Conservation (phyloP, 1,139 yeast genomes). For the Saccharomyces pastorianus region DNA sequence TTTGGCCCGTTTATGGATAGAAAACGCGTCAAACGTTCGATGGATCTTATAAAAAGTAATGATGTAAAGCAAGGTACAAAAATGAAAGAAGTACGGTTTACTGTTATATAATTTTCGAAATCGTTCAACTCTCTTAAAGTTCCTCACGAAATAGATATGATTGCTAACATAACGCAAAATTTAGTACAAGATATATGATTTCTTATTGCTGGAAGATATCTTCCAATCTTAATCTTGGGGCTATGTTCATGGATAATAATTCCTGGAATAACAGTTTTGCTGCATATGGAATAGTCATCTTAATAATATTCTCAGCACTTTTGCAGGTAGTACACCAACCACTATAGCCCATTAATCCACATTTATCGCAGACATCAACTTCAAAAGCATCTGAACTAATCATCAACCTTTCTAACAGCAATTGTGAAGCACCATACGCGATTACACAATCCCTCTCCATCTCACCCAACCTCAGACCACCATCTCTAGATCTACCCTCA, state of each 20-base stretch:
- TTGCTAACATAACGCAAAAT: background rate
- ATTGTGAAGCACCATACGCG: constrained; percentile 97
- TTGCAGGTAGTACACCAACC: constrained; percentile 97
- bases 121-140: background rate
- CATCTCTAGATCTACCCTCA: constrained; percentile 98
- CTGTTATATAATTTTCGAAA: background rate
- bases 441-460: constrained; percentile 99
- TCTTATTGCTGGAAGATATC: constrained; percentile 50
- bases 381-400: constrained; percentile 95
- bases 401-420: constrained; percentile 90
- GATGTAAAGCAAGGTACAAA: background rate
- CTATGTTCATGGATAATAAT: constrained; percentile 91
- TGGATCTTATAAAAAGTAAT: background rate
- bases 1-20: background rate
- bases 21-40: background rate
- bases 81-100: background rate
- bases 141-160: background rate
- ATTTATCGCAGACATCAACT: constrained; percentile 85
- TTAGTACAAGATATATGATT: background rate
- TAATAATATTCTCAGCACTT: constrained; percentile 74
- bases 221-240: constrained; percentile 84
- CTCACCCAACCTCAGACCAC: constrained; percentile 97
- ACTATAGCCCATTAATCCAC: constrained; percentile 98
- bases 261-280: constrained; percentile 95
- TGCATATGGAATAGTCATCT: constrained; percentile 97